Evolutionary conservation across 2,329 filamentous ascomycete species (phyloP).

Genomic region (Phialophora chinensis): DNA sequence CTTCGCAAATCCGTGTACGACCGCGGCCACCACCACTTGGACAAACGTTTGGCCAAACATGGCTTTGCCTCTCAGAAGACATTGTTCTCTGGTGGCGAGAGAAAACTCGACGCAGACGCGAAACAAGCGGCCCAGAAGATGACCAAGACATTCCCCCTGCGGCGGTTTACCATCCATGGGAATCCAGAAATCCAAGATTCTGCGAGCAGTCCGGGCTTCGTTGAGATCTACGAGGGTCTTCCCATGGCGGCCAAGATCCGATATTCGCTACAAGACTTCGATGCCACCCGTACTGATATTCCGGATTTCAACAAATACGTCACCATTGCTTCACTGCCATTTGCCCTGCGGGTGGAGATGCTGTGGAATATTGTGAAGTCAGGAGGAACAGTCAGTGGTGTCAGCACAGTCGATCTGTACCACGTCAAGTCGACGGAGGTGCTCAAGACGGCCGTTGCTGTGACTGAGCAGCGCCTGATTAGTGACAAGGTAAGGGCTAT

Average conservation of each 20-base stretch:
- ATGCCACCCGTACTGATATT: neutral
- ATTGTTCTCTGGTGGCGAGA: neutral
- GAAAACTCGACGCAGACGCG: neutral
- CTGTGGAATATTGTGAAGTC: conserved; percentile 6
- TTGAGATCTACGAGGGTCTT: conserved; percentile 8
- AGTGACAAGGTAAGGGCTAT: neutral
- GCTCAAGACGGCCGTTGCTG: neutral
- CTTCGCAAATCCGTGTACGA: neutral
- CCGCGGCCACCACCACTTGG: neutral
- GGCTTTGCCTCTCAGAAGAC: conserved; percentile 1
- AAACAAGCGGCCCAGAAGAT: conserved; percentile 3
- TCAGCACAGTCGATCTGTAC: neutral
- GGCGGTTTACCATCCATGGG: neutral
- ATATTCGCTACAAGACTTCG: conserved; percentile 9
- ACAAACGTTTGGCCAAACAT: neutral
- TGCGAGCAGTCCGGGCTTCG: neutral
- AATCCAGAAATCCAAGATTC: neutral
- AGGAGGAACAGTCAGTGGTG: conserved; percentile 1
- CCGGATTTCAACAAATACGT: conserved; percentile 9
- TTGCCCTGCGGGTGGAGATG: conserved; percentile 3
- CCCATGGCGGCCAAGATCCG: conserved; percentile 7
- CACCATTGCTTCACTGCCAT: conserved; percentile 3
- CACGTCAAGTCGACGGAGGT: neutral
- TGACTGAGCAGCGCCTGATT: neutral
- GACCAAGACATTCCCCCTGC: conserved; percentile 5